Evolutionary conservation across 2,329 filamentous ascomycete genomes (phyloP), one percentile per base, ranked within the genome.

Genomic region (Monilinia laxa): DNA sequence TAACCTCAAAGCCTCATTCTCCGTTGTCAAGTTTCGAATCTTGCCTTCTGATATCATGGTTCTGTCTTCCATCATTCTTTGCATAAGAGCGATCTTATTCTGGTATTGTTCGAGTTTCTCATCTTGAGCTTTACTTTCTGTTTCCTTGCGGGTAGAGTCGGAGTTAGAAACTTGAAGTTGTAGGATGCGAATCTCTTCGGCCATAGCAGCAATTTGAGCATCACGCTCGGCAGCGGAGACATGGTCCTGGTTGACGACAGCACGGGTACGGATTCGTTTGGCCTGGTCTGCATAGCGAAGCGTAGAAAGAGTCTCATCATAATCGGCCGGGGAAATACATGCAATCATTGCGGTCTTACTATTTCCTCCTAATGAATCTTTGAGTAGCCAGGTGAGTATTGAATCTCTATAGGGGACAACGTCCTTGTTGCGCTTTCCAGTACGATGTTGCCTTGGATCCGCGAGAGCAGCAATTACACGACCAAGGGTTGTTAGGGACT

Each of bases 261-360:
- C 95, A 62, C 92, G 90, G 45, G 93, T 98, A 75, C 93, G 92
- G 80, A 99, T 99, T 66, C 91, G 90, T 82, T 99, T 99, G 69
- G 95, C 95, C 79, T 98, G 94, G 78, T 99, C 94, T 25, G 95
- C 95, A 78, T 99, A 99, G 49, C 95, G 92, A 16, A 99, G 86
- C 0, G 95, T 99, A 2, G 92, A 97, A 1, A 99, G 85, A 0
- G 95, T 99, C 78, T 99, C 95, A 67, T 99, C 95, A 76, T 99
- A 98, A 80, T 99, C 95, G 0, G 91, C 89, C 0, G 95, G 95
- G 6, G 93, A 90, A 73, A 99, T 97, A 77, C 95, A 98, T 11
- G 95, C 95, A 74, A 99, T 97, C 95, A 99, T 99, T 69, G 95
- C 95, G 12, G 95, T 99, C 80, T 98, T 99, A 75, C 90, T 94